Evolutionary conservation across 1,139 yeast genomes (phyloP), one percentile per base, ranked within the genome.

Genomic region (Candida sanyaensis): DNA sequence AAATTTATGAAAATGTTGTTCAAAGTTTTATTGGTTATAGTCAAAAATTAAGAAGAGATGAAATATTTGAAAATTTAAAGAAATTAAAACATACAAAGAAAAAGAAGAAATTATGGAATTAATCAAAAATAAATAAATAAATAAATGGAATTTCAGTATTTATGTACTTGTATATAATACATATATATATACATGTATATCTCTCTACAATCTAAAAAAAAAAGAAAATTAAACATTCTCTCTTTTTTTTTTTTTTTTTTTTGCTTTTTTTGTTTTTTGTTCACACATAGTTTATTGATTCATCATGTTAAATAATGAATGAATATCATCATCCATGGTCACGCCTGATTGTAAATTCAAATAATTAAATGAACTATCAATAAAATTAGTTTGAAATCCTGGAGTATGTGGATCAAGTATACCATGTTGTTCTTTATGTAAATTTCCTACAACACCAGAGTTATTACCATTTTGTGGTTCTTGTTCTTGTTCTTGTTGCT

Each of bases 1-100:
- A 80, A 45, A 81, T 86, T 11, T 84, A 83, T 58, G 91, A 86
- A 58, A 73, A 82, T 5, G 89, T 86, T 53, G 87, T 86, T 33
- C 90, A 85, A 61, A 83, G 83, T 54, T 68, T 84, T 53, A 84
- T 85, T 33, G 92, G 88, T 21, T 84, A 85, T 61, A 83, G 87
- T 30, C 91, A 86, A 58, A 75, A 77, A 54, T 56, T 78, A 38
- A 71, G 77, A 53, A 64, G 84, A 47, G 78, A 79, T 43, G 83
- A 80, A 57, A 65, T 78, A 24, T 58, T 76, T 45, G 75, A 65
- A 47, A 66, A 66, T 50, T 60, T 74, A 54, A 69, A 70, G 49
- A 62, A 63, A 41, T 53, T 66, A 10, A 63, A 61, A 39, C 59
- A 58, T 39, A 60, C 52, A 48, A 54, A 51, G 39, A 47, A 43